Evolutionary conservation across 2,329 filamentous ascomycete species (phyloP).

Genomic region (Zasmidium cellare): DNA sequence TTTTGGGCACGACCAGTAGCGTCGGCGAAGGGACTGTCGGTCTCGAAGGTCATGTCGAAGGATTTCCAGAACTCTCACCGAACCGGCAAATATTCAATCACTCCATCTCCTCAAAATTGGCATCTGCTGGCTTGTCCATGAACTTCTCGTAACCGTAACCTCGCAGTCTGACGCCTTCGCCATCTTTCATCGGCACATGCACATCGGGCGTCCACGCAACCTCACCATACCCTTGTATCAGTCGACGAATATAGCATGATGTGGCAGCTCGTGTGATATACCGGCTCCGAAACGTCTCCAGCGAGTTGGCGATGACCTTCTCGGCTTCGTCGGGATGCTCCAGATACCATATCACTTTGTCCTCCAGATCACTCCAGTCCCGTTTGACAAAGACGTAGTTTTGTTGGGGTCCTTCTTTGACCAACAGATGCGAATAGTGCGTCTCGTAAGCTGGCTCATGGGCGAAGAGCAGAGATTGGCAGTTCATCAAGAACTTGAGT

Average conservation of each 20-base stretch:
- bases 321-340: conserved; percentile 24
- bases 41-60: no score
- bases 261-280: conserved; percentile 32
- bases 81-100: background rate
- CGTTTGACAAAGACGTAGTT: conserved; percentile 29
- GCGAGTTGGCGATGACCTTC: conserved; percentile 28
- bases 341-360: conserved; percentile 27
- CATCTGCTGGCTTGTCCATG: conserved; percentile 3
- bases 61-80: no score
- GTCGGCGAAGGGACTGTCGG: no score
- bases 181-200: conserved; percentile 8
- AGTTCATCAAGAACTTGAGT: conserved; percentile 32
- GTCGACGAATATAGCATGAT: conserved; percentile 32
- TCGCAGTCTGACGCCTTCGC: conserved; percentile 3
- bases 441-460: conserved; percentile 29
- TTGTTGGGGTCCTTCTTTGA: conserved; percentile 25
- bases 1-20: no score
- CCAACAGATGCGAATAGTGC: conserved; percentile 29
- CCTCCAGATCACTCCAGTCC: conserved; percentile 30
- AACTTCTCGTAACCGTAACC: conserved; percentile 10
- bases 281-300: conserved; percentile 27
- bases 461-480: conserved; percentile 28
- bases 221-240: conserved; percentile 28
- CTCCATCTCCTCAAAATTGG: background rate
- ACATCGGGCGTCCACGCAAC: conserved; percentile 29